Base-by-base conservation (phyloP, 352 stramenopile genomes). In the Phytopythium boreale region DNA sequence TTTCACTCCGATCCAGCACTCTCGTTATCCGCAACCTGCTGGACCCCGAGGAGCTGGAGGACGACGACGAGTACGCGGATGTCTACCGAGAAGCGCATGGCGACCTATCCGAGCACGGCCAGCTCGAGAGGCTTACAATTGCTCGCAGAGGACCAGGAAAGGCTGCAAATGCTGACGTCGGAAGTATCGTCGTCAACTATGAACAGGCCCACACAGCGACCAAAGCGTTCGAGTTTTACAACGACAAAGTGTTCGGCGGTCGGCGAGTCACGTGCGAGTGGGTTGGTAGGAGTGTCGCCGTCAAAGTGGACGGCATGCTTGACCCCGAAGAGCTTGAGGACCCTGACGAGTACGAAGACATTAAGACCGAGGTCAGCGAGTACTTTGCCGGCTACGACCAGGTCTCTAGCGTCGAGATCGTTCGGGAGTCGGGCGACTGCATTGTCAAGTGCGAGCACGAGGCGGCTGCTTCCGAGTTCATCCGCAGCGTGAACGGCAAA, bases 301-400 rank as follows among this genome's bases (percentile, higher is more conserved):
- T 60, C 4, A 47, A 7, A 37, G 53, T 69, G 1, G 8, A 24
- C 2, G 61, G 61, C 2, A 59, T 75, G 31, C 43, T 65, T 10
- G 44, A 67, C 1, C 26, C 56, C 0, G 61, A 64, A 6, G 71
- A 82, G 41, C 36, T 79, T 0, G 61, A 68, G 14, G 71, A 82
- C 20, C 34, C 67, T 4, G 74, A 82, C 27, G 74, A 82, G 47
- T 72, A 61, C 27, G 43, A 50, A 3, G 74, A 82, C 41, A 49
- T 75, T 1, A 19, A 57, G 19, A 27, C 26, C 6, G 74, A 79
- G 39, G 49, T 74, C 10, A 11, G 24, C 34, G 37, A 69, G 22
- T 57, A 67, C 31, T 76, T 79, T 29, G 46, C 11, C 17, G 68
- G 63, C 1, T 61, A 69, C 62, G 61, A 73, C 26, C 12, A 63